Conservation (phyloP, 805 yeast genomes). For the Candida railenensis region DNA sequence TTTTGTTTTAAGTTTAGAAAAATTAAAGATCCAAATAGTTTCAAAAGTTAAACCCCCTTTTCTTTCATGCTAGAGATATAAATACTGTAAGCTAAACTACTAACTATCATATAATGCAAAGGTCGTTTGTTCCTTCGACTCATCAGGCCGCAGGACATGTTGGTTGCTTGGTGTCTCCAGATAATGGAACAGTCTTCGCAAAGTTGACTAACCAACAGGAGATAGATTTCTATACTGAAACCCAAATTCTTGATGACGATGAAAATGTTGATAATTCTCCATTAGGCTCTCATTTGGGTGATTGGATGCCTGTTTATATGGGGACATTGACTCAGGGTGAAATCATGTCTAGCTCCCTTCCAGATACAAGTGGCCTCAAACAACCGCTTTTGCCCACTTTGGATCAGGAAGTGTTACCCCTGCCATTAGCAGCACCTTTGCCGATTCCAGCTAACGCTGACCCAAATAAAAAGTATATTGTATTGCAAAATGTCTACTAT, state of each 20-base stretch:
- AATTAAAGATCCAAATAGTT: too few relatives aligned
- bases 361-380: not conserved
- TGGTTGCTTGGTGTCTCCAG: slow-evolving; percentile 62
- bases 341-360: slow-evolving; percentile 4
- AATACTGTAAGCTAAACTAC: not conserved
- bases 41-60: too few relatives aligned
- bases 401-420: not conserved
- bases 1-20: too few relatives aligned
- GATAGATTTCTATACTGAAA: slow-evolving; percentile 64
- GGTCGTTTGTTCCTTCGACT: slow-evolving; percentile 13
- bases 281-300: slow-evolving; percentile 35
- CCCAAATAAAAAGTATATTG: slow-evolving; percentile 44
- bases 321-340: slow-evolving; percentile 57
- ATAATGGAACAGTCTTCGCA: slow-evolving; percentile 65
- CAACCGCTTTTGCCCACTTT: not conserved
- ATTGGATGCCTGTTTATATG: slow-evolving; percentile 64
- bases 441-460: not conserved
- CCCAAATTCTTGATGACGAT: slow-evolving; percentile 19
- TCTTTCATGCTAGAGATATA: too few relatives aligned
- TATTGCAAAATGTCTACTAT: slow-evolving; percentile 65
- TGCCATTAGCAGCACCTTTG: not conserved
- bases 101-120: not conserved
- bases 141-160: slow-evolving; percentile 94
- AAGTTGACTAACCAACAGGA: slow-evolving; percentile 69
- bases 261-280: slow-evolving; percentile 18